Evolutionary conservation across 2,329 filamentous ascomycete species (phyloP).

Genomic region (Pseudocercospora ulei): DNA sequence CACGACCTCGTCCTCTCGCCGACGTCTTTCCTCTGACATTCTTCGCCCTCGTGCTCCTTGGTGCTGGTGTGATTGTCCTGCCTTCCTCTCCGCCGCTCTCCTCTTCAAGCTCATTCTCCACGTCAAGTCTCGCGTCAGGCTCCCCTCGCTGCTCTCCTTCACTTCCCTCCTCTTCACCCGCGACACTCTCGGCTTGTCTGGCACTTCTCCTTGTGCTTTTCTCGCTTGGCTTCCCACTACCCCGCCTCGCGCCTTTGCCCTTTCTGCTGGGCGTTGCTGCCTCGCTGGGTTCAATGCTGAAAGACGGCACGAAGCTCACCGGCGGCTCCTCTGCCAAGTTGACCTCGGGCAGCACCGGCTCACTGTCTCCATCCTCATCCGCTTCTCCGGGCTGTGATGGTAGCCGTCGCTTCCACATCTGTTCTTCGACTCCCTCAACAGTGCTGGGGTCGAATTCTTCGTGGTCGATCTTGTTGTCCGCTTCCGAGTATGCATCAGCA

Average conservation of each 20-base stretch:
- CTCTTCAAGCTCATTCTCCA: constrained; percentile 23
- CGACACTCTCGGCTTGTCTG: constrained; percentile 26
- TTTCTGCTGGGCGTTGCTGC: constrained; percentile 20
- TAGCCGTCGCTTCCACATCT: constrained; percentile 39
- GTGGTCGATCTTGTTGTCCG: constrained; percentile 34
- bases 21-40: constrained; percentile 6
- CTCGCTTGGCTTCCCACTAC: constrained; percentile 14
- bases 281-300: constrained; percentile 29
- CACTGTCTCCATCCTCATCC: constrained; percentile 24
- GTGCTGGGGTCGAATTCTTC: constrained; percentile 39
- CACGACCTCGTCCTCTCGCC: constrained; percentile 2
- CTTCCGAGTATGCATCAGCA: constrained; percentile 33
- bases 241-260: constrained; percentile 17
- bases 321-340: constrained; percentile 30
- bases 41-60: constrained; percentile 13
- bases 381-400: constrained; percentile 8
- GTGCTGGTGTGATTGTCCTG: constrained; percentile 17
- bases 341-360: constrained; percentile 28
- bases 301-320: constrained; percentile 31
- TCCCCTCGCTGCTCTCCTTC: constrained; percentile 22
- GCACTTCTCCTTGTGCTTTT: constrained; percentile 23
- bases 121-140: constrained; percentile 24
- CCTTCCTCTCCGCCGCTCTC: constrained; percentile 22
- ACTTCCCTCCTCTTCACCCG: constrained; percentile 24
- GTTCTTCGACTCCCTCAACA: constrained; percentile 34